These are phyloP conservation scores for Kwoniella newhampshirensis DNA, from an alignment of 768 basidiomycete genomes.

Conservation along the genomic window DNA sequence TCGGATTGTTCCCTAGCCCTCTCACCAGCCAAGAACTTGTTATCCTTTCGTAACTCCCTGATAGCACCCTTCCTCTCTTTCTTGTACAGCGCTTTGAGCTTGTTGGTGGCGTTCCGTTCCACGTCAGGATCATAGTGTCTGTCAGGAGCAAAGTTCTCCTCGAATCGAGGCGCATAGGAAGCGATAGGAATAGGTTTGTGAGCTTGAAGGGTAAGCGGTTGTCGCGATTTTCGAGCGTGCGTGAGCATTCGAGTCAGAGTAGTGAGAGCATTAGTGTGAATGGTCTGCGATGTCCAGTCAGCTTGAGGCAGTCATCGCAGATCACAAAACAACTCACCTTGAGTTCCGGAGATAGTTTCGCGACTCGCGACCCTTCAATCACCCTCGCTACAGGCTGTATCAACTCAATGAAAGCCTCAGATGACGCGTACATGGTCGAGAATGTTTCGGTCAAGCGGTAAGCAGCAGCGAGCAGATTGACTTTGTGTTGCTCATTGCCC, in stretches of 20 bases:
- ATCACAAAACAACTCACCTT: constrained; percentile 58
- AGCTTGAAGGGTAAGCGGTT: constrained; percentile 76
- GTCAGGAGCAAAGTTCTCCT: constrained; percentile 56
- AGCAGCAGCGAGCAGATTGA: constrained; percentile 66
- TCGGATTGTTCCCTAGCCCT: constrained; percentile 78
- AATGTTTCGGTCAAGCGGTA: constrained; percentile 71
- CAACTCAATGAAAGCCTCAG: constrained; percentile 74
- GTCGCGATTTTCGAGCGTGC: constrained; percentile 70
- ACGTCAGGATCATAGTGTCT: constrained; percentile 79
- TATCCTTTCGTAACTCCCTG: constrained; percentile 91
- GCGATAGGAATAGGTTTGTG: constrained; percentile 97
- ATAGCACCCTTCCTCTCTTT: constrained; percentile 97
- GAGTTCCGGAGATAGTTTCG: constrained; percentile 59
- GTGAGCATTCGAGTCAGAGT: constrained; percentile 66
- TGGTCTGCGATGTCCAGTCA: constrained; percentile 56
- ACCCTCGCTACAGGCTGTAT: constrained; percentile 68
- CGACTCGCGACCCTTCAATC: constrained; percentile 60
- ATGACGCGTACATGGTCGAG: constrained; percentile 71
- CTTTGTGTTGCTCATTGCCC: constrained; percentile 63
- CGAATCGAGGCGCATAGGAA: constrained; percentile 91
- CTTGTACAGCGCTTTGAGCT: constrained; percentile 83
- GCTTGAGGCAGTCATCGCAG: not conserved
- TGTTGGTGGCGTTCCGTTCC: constrained; percentile 80
- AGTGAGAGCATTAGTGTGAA: constrained; percentile 58
- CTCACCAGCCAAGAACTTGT: constrained; percentile 84